Base-by-base conservation (phyloP, 202 grass and related monocot genomes). In the Schoenoplectus tabernaemontani region DNA sequence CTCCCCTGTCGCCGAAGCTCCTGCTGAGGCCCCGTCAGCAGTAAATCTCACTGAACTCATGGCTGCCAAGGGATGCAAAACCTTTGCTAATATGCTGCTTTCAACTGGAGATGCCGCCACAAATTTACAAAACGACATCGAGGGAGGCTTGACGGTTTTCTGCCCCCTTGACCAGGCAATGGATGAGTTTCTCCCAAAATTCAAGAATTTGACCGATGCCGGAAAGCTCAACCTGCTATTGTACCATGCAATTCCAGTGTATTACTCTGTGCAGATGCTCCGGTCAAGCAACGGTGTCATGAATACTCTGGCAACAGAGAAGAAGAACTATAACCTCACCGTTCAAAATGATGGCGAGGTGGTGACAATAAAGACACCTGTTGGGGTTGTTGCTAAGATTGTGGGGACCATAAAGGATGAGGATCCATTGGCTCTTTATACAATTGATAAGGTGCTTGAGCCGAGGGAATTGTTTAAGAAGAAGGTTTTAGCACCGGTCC, bases 381-480 rank as follows among this genome's bases (percentile, higher is more conserved):
- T 84, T 1, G 34, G 41, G 2, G 75, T 19, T 53, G 37, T 53
- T 38, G 76, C 85, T 12, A 82, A 44, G 57, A 76, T 93, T 73
- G 89, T 59, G 34, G 69, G 65, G 62, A 83, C 86, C 6, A 15
- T 88, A 62, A 20, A 79, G 50, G 91, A 93, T 64, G 64, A 81
- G 36, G 85, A 84, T 57, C 81, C 78, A 7, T 47, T 86, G 71
- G 85, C 81, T 24, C 37, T 93, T 28, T 88, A 90, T 82, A 57
- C 81, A 82, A 84, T 88, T 82, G 85, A 93, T 80, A 84, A 87
- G 32, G 85, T 93, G 58, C 36, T 93, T n/a, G 16, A 88, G 48
- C 91, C 91, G 0, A 56, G 74, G 28, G 87, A 86, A 78, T 82
- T 88, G 28, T 84, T 87, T 79, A 89, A 85, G 61, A 64, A 56